Evolutionary conservation across 208 protist species (phyloP), one percentile per base, ranked within the genome.

Genomic region (Kentomonas sorsogonicus): DNA sequence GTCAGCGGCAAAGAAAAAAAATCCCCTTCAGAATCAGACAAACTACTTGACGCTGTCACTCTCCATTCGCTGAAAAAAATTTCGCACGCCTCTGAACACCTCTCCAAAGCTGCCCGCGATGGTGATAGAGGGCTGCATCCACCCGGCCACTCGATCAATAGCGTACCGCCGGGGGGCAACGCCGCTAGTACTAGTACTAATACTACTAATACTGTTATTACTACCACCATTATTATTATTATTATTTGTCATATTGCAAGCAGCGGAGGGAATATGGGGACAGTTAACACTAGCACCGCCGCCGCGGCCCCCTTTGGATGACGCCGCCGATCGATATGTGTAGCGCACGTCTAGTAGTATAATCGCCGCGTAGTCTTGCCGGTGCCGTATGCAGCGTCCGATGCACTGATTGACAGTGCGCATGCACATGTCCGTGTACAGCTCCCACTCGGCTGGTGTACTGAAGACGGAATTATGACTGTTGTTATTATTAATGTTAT

Each of bases 331-430:
- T 34, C 82, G 65, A 44, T 83, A 73, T 3, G 46, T 66, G 67
- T 91, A 98, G 1, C 97, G 79, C 27, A 73, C 66, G 66, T 98
- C 97, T 15, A 98, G 47, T 10, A 98, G 68, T 15, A 98, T 36
- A n/a, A 98, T 89, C 9, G 72, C 74, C 16, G 97, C 92, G 67
- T 98, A 98, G 72, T 99, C 97, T 16, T 64, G 47, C 0, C 60
- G 43, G 64, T 99, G 96, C 16, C 97, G 86, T 52, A 99, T 98
- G 29, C 90, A 93, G 25, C 97, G 87, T 7, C 96, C 95, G 40
- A 98, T 97, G 53, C 84, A 95, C 73, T 99, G 97, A 63, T 98
- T 98, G 9, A 99, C 96, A 9, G 82, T 77, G 29, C 92, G 96
- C 95, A 98, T 98, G 79, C 94, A 98, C 48, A 97, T 59, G 50